phyloP scores from a whole-genome alignment of 2,329 filamentous ascomycete species.

The Cryphonectria parasitica region DNA sequence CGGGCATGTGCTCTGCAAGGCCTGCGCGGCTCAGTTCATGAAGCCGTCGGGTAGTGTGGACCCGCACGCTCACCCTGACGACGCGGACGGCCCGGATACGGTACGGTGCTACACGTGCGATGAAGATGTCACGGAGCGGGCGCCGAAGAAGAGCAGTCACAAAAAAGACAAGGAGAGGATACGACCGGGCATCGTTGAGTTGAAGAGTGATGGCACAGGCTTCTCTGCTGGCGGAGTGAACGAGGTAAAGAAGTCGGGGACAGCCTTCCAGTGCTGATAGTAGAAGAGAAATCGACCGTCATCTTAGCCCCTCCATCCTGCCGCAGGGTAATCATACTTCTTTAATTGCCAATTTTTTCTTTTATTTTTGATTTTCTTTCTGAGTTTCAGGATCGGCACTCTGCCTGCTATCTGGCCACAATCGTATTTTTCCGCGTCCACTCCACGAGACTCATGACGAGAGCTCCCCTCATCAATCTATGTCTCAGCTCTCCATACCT shows the following conservation, averaged over 20 bases:
- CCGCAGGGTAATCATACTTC: background rate
- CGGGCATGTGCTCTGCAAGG: conserved; percentile 87
- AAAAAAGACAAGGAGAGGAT: conserved; percentile 59
- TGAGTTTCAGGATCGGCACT: background rate
- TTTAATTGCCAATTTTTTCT: too few relatives aligned
- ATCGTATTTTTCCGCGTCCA: conserved; percentile 31
- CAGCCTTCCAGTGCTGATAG: conserved; percentile 78
- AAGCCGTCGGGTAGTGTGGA: conserved; percentile 58
- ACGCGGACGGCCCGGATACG: conserved; percentile 46
- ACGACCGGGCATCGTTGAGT: conserved; percentile 73
- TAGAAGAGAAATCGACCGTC: background rate
- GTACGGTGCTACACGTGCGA: conserved; percentile 88
- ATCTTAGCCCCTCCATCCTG: background rate
- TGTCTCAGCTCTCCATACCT: conserved; percentile 24
- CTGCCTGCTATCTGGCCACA: conserved; percentile 16
- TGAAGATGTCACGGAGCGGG: conserved; percentile 64
- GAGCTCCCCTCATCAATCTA: conserved; percentile 13
- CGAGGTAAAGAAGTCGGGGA: conserved; percentile 75
- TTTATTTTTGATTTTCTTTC: background rate
- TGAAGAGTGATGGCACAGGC: conserved; percentile 86
- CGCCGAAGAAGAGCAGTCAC: conserved; percentile 45
- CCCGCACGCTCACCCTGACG: conserved; percentile 61
- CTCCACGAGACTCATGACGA: conserved; percentile 35
- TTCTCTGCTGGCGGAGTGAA: conserved; percentile 88
- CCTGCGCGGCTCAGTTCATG: conserved; percentile 84